Conservation (phyloP, 345 rosid species). For the Lepidium africanum region DNA sequence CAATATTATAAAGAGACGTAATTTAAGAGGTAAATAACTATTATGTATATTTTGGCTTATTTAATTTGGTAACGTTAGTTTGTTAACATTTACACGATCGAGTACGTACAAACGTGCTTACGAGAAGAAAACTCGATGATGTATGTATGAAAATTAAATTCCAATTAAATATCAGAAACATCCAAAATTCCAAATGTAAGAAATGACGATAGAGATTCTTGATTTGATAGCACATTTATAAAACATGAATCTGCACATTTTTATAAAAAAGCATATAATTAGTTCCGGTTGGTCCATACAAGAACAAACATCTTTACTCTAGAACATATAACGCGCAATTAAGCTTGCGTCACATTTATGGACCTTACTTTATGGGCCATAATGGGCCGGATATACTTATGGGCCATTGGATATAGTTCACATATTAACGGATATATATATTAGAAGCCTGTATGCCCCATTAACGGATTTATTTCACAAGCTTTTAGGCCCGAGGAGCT, state of each 20-base stretch:
- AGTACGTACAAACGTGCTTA: too few relatives aligned
- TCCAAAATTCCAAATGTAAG: constrained; percentile 15
- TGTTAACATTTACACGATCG: neutral
- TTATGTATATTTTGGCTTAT: neutral
- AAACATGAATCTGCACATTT: neutral
- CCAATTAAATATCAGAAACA: neutral
- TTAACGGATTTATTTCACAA: neutral
- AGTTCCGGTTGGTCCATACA: constrained; percentile 3
- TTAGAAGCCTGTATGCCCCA: too few relatives aligned
- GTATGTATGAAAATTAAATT: neutral
- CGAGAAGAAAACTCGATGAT: neutral
- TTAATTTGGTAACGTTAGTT: neutral
- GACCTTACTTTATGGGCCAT: neutral
- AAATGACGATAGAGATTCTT: constrained; percentile 17
- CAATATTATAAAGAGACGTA: neutral
- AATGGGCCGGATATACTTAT: too few relatives aligned
- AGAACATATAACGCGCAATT: neutral
- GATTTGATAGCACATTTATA: neutral
- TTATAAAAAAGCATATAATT: neutral
- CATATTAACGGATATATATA: too few relatives aligned
- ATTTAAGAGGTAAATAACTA: neutral
- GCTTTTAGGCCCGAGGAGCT: neutral
- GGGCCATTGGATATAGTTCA: too few relatives aligned
- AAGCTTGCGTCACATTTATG: neutral
- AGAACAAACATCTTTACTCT: too few relatives aligned